Base-by-base conservation (phyloP, 2,329 filamentous ascomycete genomes). In the Fragosphaeria purpurea region DNA sequence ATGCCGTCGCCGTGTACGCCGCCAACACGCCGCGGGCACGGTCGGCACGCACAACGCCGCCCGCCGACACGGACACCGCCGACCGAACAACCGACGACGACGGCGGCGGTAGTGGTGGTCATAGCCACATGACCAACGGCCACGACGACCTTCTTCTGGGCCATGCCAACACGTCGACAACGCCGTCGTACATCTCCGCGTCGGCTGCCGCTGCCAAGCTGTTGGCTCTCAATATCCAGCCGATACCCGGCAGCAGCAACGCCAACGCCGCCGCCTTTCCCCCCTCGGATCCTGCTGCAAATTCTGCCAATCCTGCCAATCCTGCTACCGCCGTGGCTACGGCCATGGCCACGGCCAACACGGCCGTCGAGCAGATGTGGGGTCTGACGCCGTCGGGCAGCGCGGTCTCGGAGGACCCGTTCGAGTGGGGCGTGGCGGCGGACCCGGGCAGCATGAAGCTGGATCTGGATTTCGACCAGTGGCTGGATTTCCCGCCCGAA, bases 401-500 rank as follows among this genome's bases (percentile, higher is more conserved):
- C 55, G 70, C 65, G 50, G 45, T 50, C 3, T 71, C 70, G 2
- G 72, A 74, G 31, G 67, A 68, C 7, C 59, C 65, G 30, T 75
- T 78, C 50, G 75, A 78, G 55, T 79, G 75, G 75, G 73, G 74
- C 55, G 70, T 71, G 22, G 65, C 76, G 4, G 66, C 73, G 12
- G 51, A 53, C 8, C 46, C 51, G 10, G 50, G 41, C 42, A 70
- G 6, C 41, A 71, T 73, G 7, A 75, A 77, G 53, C 72, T 79
- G 52, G 76, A 80, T 50, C 75, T 79, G 52, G 76, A 80, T 50
- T 75, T 79, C 48, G 75, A 79, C 51, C 75, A 79, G 57, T 80
- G 75, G 74, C 66, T 80, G 30, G 73, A 80, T 53, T 80, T 78
- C 54, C 76, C 75, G 6, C 68, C 70, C 2, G 76, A 78, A 46